Evolutionary conservation across 1,139 yeast genomes (phyloP).

Genomic region (Pichia sp.): DNA sequence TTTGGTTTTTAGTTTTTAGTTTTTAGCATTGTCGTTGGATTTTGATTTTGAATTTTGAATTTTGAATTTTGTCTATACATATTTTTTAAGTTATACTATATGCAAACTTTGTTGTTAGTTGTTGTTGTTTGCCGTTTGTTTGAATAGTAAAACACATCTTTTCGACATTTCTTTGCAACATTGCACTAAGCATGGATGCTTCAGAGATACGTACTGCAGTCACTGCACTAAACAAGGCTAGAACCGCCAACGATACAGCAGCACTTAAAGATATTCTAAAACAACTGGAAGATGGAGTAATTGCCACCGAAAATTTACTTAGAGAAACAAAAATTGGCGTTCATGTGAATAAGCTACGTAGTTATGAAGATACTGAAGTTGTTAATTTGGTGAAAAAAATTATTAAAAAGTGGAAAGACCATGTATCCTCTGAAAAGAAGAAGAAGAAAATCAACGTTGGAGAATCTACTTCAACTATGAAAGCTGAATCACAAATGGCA

Average conservation of each 20-base stretch:
- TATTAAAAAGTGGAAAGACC: slow-evolving; percentile 86
- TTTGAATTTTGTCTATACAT: too few relatives aligned
- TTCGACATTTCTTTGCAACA: too few relatives aligned
- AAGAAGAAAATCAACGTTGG: slow-evolving; percentile 10
- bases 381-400: slow-evolving; percentile 69
- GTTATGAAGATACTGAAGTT: slow-evolving; percentile 61
- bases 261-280: slow-evolving; percentile 62
- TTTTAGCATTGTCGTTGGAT: too few relatives aligned
- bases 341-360: slow-evolving; percentile 82
- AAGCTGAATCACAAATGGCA: slow-evolving; percentile 2
- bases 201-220: slow-evolving; percentile 69
- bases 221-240: slow-evolving; percentile 65
- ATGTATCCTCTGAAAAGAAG: slow-evolving; percentile 69
- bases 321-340: slow-evolving; percentile 98
- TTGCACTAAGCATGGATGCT: slow-evolving; percentile 55
- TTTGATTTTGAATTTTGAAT: too few relatives aligned
- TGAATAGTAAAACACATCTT: too few relatives aligned
- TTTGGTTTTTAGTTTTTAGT: too few relatives aligned
- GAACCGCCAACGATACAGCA: slow-evolving; percentile 42
- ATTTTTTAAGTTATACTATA: too few relatives aligned
- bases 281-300: slow-evolving; percentile 62
- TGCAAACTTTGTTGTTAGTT: too few relatives aligned
- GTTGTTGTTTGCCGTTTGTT: not conserved
- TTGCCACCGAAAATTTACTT: slow-evolving; percentile 77
- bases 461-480: not conserved